A percentile compares a stretch with the other conserved stretches of the same genome.
Evolutionary conservation across 768 basidiomycete species (phyloP).

Genomic region (Tylopilus vinaceipallidus): DNA sequence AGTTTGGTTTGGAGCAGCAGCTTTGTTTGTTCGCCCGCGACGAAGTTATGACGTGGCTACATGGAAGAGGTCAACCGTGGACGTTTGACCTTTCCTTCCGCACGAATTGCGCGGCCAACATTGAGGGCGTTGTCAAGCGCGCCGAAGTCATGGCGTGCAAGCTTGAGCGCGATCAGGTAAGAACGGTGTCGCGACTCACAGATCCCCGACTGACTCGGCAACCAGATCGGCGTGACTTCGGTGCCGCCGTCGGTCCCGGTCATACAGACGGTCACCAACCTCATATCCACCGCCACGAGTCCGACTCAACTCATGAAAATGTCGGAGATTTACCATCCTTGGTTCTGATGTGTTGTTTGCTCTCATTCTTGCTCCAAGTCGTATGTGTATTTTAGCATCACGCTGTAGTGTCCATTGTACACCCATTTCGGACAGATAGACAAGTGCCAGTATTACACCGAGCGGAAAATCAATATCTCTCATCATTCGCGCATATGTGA

Average conservation of each 20-base stretch:
- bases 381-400: no score
- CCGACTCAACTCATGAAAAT: conserved; percentile 82
- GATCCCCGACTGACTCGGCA: conserved; percentile 6
- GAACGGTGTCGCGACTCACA: conserved; percentile 2
- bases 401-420: background rate
- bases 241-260: conserved; percentile 43
- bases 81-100: conserved; percentile 59
- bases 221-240: conserved; percentile 22
- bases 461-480: background rate
- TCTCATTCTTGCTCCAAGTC: background rate
- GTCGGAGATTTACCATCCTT: conserved; percentile 82
- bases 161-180: conserved; percentile 78
- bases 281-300: conserved; percentile 85
- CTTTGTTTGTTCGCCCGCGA: conserved; percentile 90
- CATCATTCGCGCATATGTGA: background rate
- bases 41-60: conserved; percentile 81
- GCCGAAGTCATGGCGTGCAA: conserved; percentile 87
- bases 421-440: conserved; percentile 2
- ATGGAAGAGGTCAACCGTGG: conserved; percentile 54
- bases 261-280: conserved; percentile 77
- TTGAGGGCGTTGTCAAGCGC: conserved; percentile 73
- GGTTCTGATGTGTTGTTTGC: conserved; percentile 52
- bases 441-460: background rate
- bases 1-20: conserved; percentile 93
- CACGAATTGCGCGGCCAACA: conserved; percentile 53